Evolutionary conservation across 2,329 filamentous ascomycete species (phyloP), one percentile per base, ranked within the genome.

Genomic region (Exophiala oligosperma): DNA sequence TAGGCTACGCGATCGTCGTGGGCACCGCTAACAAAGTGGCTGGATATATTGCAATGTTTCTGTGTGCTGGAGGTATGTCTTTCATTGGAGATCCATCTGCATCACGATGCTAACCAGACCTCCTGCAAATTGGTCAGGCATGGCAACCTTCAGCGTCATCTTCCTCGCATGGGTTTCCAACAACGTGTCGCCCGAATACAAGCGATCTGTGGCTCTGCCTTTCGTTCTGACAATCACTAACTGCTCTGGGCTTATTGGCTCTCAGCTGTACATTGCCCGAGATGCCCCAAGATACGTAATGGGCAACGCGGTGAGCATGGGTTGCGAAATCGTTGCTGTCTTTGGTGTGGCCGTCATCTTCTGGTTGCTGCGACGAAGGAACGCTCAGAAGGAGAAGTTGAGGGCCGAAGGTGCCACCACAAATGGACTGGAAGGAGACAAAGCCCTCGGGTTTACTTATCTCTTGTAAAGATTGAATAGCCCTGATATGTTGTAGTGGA

Each of bases 1-100:
- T 67, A 5, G 73, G 70, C 24, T 74, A 74, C 47, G 55, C 70
- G 0, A 70, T 75, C 52, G 63, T 57, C n/a, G 63, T 72, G 2
- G 70, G 65, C 2, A 69, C 71, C 0, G 28, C 66, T 12, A 67
- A 66, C 38, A 52, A 53, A n/a, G 61, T 52, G 5, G 71, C 67
- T 2, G 72, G 71, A 4, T 74, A 70, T 60, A 64, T 67, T 35
- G 72, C 56, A 28, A 69, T 67, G 71, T 28, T 28, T 28, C 26
- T 28, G 4, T 28, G 26, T 28, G 26, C 26, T 28, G 26, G 26
- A 28, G 26, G 26, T 28, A 28, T 28, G 26, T 28, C 7, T 28
- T 7, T 7, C 26, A 28, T 4, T 4, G 7, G 26, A 7, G 26
- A 4, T 28, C 26, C 26, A 28, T 7, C 26, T 28, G 7, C 4